A percentile compares a stretch with the other conserved stretches of the same genome.
These are phyloP conservation scores for Wickerhamiella bombiphila DNA, from an alignment of 805 yeast species.

Conservation along the genomic window DNA sequence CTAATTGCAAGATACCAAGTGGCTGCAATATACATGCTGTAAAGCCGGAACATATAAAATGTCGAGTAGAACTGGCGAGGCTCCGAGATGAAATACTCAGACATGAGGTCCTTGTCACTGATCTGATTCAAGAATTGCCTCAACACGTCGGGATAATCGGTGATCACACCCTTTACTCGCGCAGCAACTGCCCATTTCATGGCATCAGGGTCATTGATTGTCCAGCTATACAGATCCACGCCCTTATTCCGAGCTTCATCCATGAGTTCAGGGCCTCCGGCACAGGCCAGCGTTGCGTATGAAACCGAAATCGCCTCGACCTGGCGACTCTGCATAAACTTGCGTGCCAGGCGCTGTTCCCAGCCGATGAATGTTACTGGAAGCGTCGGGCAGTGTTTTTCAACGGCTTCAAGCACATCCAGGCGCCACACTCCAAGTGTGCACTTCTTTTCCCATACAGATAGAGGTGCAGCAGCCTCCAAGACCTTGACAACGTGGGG, in stretches of 20 bases:
- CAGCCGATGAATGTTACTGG: conserved; percentile 28
- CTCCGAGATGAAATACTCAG: conserved; percentile 18
- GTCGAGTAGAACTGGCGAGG: conserved; percentile 17
- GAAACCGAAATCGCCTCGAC: conserved; percentile 43
- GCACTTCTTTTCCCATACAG: conserved; percentile 32
- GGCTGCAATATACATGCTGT: conserved; percentile 14
- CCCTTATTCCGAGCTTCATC: conserved; percentile 22
- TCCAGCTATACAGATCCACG: conserved; percentile 36
- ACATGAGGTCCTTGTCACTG: conserved; percentile 16
- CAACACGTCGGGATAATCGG: conserved; percentile 27
- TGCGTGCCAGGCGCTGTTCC: conserved; percentile 23
- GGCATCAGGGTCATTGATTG: conserved; percentile 29
- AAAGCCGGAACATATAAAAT: conserved; percentile 10
- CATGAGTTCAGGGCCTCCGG: conserved; percentile 25
- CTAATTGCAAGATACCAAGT: conserved; percentile 14
- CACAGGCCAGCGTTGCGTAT: conserved; percentile 31
- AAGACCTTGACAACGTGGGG: conserved; percentile 28
- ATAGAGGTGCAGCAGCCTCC: conserved; percentile 26
- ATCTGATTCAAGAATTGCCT: conserved; percentile 13
- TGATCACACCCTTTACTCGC: conserved; percentile 29
- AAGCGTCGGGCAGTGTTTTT: conserved; percentile 25
- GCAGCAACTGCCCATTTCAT: conserved; percentile 27
- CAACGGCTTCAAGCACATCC: conserved; percentile 32
- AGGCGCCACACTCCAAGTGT: conserved; percentile 41
- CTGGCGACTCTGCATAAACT: conserved; percentile 31